Evolutionary conservation across 768 basidiomycete genomes (phyloP).

Genomic region (Psilocybe azurescens): DNA sequence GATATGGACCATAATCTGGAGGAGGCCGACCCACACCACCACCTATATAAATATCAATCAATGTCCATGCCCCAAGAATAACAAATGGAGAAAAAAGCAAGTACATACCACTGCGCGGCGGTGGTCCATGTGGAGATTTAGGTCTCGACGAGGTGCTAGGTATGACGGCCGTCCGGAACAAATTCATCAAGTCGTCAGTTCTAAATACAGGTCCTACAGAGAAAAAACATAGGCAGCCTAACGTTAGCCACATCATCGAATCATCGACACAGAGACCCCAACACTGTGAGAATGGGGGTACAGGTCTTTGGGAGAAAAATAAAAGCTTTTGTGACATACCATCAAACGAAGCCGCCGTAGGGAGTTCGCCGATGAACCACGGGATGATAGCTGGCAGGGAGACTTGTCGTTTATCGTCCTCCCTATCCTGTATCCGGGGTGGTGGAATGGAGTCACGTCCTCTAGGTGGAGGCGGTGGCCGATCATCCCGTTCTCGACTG

Average conservation of each 20-base stretch:
- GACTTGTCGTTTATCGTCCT: slow-evolving; percentile 31
- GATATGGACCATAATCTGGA: slow-evolving; percentile 87
- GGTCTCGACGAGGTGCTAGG: slow-evolving; percentile 59
- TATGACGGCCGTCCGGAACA: slow-evolving; percentile 83
- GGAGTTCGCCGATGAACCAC: slow-evolving; percentile 88
- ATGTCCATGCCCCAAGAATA: neutral
- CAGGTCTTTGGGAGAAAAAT: slow-evolving; percentile 6
- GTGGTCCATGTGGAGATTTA: slow-evolving; percentile 64
- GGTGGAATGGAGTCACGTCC: neutral
- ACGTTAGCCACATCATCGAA: neutral
- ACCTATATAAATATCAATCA: slow-evolving; percentile 7
- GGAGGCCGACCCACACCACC: slow-evolving; percentile 70
- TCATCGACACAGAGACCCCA: neutral
- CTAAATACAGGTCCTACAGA: slow-evolving; percentile 84
- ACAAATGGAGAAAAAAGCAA: slow-evolving; percentile 8
- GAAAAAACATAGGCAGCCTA: too few relatives aligned
- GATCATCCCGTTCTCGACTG: slow-evolving; percentile 52
- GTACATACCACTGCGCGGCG: slow-evolving; percentile 53
- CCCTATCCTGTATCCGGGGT: slow-evolving; percentile 30
- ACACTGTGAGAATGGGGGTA: neutral
- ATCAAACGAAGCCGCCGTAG: slow-evolving; percentile 76
- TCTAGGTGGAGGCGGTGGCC: slow-evolving; percentile 12
- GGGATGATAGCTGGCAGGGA: slow-evolving; percentile 64
- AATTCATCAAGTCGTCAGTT: slow-evolving; percentile 87
- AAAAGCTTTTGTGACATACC: slow-evolving; percentile 53